A percentile compares a stretch with the other conserved stretches of the same genome.
phyloP scores from a whole-genome alignment of 2,329 filamentous ascomycete genomes.

The Parafenestella ontariensis region DNA sequence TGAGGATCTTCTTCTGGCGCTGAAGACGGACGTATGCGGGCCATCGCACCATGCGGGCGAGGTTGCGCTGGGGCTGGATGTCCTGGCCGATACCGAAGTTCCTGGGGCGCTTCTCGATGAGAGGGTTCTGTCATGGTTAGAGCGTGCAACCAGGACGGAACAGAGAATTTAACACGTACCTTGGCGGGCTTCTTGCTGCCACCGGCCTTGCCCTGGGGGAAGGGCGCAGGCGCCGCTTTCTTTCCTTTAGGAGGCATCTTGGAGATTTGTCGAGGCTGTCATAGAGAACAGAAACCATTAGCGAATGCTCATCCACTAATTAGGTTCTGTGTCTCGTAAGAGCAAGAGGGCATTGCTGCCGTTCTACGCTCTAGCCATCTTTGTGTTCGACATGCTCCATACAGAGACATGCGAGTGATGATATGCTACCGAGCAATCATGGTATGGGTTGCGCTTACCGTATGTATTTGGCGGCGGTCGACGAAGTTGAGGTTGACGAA shows the following conservation, averaged over 20 bases:
- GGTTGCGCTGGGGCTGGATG: constrained; percentile 78
- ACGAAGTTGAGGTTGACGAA: constrained; percentile 41
- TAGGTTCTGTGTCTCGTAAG: constrained; percentile 51
- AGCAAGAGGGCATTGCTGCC: constrained; percentile 47
- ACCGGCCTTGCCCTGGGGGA: constrained; percentile 71
- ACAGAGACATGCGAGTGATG: constrained; percentile 40
- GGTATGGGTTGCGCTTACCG: constrained; percentile 46
- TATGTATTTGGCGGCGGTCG: constrained; percentile 45
- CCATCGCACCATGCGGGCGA: constrained; percentile 89
- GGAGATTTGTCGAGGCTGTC: constrained; percentile 78
- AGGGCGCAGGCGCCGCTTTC: constrained; percentile 93
- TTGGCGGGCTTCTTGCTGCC: constrained; percentile 90
- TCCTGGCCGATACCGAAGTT: constrained; percentile 99
- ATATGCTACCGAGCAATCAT: constrained; percentile 42
- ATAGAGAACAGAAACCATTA: constrained; percentile 99
- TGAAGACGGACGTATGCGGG: constrained; percentile 94
- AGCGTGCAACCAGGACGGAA: constrained; percentile 12
- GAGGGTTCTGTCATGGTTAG: constrained; percentile 78
- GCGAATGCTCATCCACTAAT: constrained; percentile 78
- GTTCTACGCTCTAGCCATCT: constrained; percentile 49
- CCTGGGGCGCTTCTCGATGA: constrained; percentile 95
- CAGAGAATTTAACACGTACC: constrained; percentile 66
- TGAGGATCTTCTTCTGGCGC: constrained; percentile 93
- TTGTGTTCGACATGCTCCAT: constrained; percentile 41
- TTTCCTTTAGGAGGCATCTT: constrained; percentile 80